These are phyloP conservation scores for Smittium culicis DNA, from an alignment of 371 early-diverging fungal genomes.

Conservation along the genomic window DNA sequence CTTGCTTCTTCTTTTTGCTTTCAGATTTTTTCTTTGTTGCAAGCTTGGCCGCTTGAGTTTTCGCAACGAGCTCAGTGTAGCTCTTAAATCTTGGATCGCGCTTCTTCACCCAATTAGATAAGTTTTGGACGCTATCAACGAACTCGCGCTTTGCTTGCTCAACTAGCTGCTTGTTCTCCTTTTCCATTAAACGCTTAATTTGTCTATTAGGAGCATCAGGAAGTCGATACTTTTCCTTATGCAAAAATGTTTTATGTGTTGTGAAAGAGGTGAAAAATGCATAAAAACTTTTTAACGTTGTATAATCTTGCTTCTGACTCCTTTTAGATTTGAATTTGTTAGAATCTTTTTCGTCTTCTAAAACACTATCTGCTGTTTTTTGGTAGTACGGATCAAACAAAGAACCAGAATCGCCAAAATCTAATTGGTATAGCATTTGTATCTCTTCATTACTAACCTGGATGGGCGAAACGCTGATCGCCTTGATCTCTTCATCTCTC, in stretches of 20 bases:
- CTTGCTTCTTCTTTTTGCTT: constrained; percentile 25
- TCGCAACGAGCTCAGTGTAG: constrained; percentile 16
- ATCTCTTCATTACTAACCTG: constrained; percentile 35
- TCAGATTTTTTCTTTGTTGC: constrained; percentile 21
- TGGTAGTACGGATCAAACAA: constrained; percentile 21
- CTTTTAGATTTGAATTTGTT: not conserved
- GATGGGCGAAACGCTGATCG: not conserved
- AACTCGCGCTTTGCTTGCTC: constrained; percentile 72
- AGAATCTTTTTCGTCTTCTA: too few species aligned
- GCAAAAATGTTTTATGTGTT: constrained; percentile 65
- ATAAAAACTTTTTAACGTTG: constrained; percentile 51
- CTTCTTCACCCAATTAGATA: constrained; percentile 37
- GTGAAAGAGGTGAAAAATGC: constrained; percentile 60
- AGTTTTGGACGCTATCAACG: constrained; percentile 57
- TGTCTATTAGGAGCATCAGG: constrained; percentile 61
- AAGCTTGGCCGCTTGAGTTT: constrained; percentile 16
- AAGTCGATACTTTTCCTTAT: constrained; percentile 76
- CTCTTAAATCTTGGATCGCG: constrained; percentile 44
- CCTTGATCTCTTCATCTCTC: constrained; percentile 53
- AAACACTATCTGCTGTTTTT: not conserved
- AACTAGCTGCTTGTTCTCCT: constrained; percentile 75
- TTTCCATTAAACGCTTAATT: constrained; percentile 73
- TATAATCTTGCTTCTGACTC: constrained; percentile 7
- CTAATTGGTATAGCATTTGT: constrained; percentile 19
- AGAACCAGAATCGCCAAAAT: constrained; percentile 27